These are phyloP conservation scores for Neospermospora avenae DNA, from an alignment of 2,329 filamentous ascomycete species.

Conservation along the genomic window DNA sequence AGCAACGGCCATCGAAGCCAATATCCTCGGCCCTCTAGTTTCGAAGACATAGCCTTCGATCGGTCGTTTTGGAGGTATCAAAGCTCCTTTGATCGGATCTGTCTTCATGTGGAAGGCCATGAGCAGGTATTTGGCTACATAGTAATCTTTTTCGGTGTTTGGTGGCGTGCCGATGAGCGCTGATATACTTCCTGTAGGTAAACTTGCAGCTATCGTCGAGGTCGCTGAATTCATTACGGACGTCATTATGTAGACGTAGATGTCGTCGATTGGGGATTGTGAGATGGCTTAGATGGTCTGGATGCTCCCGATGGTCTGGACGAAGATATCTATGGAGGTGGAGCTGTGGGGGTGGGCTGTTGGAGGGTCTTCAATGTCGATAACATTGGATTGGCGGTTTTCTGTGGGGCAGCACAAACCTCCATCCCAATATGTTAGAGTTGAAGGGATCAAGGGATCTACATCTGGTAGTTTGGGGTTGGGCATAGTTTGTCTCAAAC, in stretches of 20 bases:
- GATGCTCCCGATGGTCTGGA: too few relatives aligned
- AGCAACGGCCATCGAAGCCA: constrained; percentile 32
- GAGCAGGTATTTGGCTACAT: constrained; percentile 31
- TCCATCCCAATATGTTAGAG: too few relatives aligned
- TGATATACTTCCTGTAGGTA: constrained; percentile 24
- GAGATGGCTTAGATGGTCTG: too few relatives aligned
- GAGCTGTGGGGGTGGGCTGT: too few relatives aligned
- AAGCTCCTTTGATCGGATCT: constrained; percentile 24
- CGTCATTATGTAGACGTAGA: neutral
- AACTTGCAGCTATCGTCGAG: neutral
- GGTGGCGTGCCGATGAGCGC: constrained; percentile 30
- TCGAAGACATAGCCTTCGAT: constrained; percentile 25
- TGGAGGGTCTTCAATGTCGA: too few relatives aligned
- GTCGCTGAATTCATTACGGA: constrained; percentile 2
- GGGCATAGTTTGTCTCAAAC: too few relatives aligned
- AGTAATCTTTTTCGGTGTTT: constrained; percentile 32
- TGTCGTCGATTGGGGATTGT: too few relatives aligned
- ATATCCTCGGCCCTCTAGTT: constrained; percentile 29
- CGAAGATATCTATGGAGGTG: too few relatives aligned
- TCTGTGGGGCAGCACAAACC: too few relatives aligned
- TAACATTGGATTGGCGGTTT: too few relatives aligned
- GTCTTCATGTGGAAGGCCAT: constrained; percentile 20
- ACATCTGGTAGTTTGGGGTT: too few relatives aligned
- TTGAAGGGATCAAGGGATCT: too few relatives aligned
- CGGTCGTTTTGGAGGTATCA: constrained; percentile 21